Evolutionary conservation across 2,329 filamentous ascomycete species (phyloP).

Genomic region (Sphaerulina musiva): DNA sequence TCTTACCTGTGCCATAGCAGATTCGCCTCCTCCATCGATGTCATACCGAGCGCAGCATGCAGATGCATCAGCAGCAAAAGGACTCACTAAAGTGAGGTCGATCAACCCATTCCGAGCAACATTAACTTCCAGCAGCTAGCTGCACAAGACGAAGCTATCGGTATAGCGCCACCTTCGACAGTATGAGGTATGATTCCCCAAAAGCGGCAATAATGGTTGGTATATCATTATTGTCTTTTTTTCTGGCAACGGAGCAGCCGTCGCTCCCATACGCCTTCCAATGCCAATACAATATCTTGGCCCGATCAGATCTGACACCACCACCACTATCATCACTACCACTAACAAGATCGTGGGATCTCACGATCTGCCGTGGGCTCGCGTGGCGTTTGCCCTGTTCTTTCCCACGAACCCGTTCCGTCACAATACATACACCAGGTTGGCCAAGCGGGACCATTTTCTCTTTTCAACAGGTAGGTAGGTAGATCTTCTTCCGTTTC

Average conservation of each 20-base stretch:
- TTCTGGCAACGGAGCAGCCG: neutral
- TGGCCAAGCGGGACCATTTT: constrained; percentile 1
- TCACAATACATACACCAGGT: neutral
- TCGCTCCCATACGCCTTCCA: neutral
- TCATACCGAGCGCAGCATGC: neutral
- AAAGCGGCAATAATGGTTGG: neutral
- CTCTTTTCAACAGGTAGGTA: no score
- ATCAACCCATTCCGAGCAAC: neutral
- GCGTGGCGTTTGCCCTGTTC: no score
- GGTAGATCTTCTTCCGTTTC: neutral
- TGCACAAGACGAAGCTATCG: neutral
- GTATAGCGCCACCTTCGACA: neutral
- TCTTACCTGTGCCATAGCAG: neutral
- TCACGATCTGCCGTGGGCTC: neutral
- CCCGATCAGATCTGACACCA: neutral
- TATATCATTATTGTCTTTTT: neutral
- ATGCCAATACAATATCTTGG: no score
- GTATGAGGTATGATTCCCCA: neutral
- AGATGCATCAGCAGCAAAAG: neutral
- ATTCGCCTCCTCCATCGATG: neutral
- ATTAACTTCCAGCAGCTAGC: neutral
- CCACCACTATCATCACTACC: no score
- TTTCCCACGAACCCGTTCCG: no score
- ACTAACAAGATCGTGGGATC: neutral
- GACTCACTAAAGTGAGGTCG: neutral